A percentile compares a stretch with the other conserved stretches of the same genome.
These are phyloP conservation scores for Geum urbanum DNA, from an alignment of 306 rosid species.

Conservation along the genomic window DNA sequence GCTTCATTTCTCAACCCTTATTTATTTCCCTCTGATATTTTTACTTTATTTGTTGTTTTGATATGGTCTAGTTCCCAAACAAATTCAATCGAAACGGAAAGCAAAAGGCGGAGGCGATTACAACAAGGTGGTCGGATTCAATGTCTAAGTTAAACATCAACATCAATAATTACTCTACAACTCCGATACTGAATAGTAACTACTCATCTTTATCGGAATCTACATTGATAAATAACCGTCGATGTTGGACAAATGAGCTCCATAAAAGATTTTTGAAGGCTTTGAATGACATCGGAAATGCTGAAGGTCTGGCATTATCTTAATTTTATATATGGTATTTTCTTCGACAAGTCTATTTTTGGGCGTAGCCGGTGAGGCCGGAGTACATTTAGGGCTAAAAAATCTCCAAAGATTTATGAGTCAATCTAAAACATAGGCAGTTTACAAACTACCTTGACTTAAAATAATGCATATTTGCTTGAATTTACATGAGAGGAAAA, in stretches of 20 bases:
- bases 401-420: too few relatives aligned
- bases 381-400: background rate
- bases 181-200: background rate
- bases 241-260: constrained; percentile 22
- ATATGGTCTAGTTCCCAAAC: background rate
- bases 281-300: constrained; percentile 15
- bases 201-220: background rate
- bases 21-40: background rate
- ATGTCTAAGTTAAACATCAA: background rate
- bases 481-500: background rate
- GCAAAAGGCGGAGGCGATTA: background rate
- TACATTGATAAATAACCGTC: background rate
- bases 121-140: background rate
- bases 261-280: constrained; percentile 13
- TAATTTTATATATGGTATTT: background rate
- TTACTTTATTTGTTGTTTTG: background rate
- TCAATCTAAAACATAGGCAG: too few relatives aligned
- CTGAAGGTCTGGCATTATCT: constrained; percentile 9
- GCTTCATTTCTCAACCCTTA: background rate
- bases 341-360: background rate
- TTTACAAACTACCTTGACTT: background rate
- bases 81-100: background rate
- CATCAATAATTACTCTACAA: background rate
- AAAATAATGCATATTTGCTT: background rate
- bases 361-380: background rate